Evolutionary conservation across 257 asterid species (phyloP).

Genomic region (Solanum etuberosum): DNA sequence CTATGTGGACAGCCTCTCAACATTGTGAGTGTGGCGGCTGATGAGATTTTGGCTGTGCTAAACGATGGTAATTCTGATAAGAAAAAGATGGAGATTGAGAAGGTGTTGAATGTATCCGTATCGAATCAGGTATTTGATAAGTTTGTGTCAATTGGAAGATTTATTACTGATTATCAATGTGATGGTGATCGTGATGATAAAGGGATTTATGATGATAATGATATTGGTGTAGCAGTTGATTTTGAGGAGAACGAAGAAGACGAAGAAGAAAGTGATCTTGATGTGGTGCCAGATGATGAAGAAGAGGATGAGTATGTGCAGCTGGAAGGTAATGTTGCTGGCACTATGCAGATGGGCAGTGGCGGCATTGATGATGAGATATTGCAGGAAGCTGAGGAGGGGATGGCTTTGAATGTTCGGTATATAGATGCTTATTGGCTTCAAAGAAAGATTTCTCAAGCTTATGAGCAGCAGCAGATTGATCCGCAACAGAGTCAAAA

Average conservation of each 20-base stretch:
- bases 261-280: constrained; percentile 28
- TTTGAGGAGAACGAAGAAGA: constrained; percentile 34
- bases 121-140: constrained; percentile 10
- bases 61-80: constrained; percentile 18
- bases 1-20: constrained; percentile 29
- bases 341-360: constrained; percentile 30
- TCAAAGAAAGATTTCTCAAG: constrained; percentile 32
- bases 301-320: constrained; percentile 23
- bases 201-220: constrained; percentile 16
- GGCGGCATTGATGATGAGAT: constrained; percentile 24
- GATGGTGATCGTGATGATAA: constrained; percentile 15
- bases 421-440: constrained; percentile 37
- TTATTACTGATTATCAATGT: constrained; percentile 22
- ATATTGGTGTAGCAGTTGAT: constrained; percentile 34
- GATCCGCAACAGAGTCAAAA: constrained; percentile 31
- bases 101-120: constrained; percentile 15
- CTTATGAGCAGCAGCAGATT: constrained; percentile 24
- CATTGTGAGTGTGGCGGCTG: constrained; percentile 30
- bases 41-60: constrained; percentile 28
- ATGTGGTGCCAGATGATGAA: constrained; percentile 23
- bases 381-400: constrained; percentile 14
- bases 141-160: constrained; percentile 10
- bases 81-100: constrained; percentile 24
- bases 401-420: constrained; percentile 30
- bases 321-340: constrained; percentile 8